Evolutionary conservation across 2,329 filamentous ascomycete genomes (phyloP).

Genomic region (Teratosphaeria zuluensis): DNA sequence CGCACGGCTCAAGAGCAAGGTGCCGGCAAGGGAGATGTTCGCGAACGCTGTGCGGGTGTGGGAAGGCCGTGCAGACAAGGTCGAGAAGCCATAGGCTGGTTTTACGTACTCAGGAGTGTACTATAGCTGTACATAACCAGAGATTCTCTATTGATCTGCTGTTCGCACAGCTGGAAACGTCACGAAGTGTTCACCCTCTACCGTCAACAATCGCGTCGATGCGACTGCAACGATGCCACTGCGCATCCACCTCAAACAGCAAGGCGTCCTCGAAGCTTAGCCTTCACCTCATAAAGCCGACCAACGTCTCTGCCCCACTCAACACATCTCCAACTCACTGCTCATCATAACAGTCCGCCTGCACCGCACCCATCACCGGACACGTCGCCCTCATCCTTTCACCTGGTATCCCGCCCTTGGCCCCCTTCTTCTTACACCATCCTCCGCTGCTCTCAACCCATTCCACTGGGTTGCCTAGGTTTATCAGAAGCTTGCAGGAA

Average conservation of each 20-base stretch:
- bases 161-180: neutral
- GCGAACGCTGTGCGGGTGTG: constrained; percentile 40
- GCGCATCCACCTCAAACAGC: no score
- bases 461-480: neutral
- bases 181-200: no score
- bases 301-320: no score
- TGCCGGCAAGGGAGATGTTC: constrained; percentile 75
- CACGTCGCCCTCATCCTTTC: neutral
- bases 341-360: no score
- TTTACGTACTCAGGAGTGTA: neutral
- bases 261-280: no score
- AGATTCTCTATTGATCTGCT: neutral
- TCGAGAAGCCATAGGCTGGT: constrained; percentile 5
- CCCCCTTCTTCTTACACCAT: neutral
- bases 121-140: neutral
- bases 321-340: no score
- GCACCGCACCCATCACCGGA: neutral
- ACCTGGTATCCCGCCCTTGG: neutral
- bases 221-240: no score
- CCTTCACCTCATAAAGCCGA: no score
- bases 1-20: constrained; percentile 71
- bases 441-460: neutral
- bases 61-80: constrained; percentile 15
- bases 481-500: neutral
- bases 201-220: no score